Base-by-base conservation (phyloP, 495 filamentous ascomycete genomes). In the Elaphomyces granulatus region DNA sequence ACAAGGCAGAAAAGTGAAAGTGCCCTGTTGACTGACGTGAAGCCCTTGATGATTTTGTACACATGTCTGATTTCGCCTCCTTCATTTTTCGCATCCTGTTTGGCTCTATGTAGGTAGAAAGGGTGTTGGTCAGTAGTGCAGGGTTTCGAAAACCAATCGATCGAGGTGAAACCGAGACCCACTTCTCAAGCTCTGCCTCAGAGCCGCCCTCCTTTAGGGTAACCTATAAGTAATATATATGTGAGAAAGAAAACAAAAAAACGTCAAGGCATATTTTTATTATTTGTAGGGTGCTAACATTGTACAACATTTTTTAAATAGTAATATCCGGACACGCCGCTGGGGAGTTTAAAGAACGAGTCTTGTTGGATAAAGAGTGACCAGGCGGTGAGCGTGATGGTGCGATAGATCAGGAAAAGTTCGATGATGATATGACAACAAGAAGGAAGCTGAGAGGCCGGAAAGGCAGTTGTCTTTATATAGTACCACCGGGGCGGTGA, bases 21-120 rank as follows among this genome's bases (percentile, higher is more conserved):
- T n/a, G n/a, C n/a, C n/a, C n/a, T n/a, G 14, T 8, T 34, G 9
- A 53, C 81, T 51, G 75, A 95, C 90, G 79, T 77, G 68, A 95
- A 94, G 30, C 82, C 85, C 60, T 84, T 88, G 65, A 92, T 84
- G 45, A 96, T 56, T 28, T 59, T 77, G 68, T 82, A 94, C 53
- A 87, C 82, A 48, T 87, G 75, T 38, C 60, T 74, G 61, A 95
- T 87, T 52, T 69, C 72, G 44, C 87, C 90, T 42, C 87, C 87
- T 48, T 85, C 73, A 20, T 72, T 64, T 32, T 51, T 57, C 37
- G 75, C 78, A 1, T 72, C 49, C 43, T 83, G 60, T 75, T 93
- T 94, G 43, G 83, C 80, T 43, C 80, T 86, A 28, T 6, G 12
- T 28, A n/a, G n/a, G n/a, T n/a, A n/a, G n/a, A n/a, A 28, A 28